These are phyloP conservation scores for Melastoma candidum DNA, from an alignment of 441 rosid species.

Conservation along the genomic window DNA sequence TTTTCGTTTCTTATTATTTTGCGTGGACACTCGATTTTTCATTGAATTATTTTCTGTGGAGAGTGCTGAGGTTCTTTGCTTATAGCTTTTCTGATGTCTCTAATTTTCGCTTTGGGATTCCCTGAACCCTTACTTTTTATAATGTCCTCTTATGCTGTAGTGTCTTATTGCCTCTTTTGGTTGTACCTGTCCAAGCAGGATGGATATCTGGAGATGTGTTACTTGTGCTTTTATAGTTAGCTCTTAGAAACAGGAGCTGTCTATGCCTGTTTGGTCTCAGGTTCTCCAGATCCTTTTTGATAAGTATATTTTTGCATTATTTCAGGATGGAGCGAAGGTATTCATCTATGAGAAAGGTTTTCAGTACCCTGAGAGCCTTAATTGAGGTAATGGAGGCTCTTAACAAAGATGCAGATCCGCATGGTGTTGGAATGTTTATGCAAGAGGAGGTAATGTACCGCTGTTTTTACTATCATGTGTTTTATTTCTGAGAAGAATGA, in stretches of 20 bases:
- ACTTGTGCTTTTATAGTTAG: no score
- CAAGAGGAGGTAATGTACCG: slow-evolving; percentile 64
- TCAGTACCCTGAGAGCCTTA: slow-evolving; percentile 83
- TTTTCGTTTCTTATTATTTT: no score
- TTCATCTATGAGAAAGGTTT: slow-evolving; percentile 70
- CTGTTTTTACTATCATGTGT: slow-evolving; percentile 17
- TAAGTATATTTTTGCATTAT: background rate
- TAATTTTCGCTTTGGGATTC: no score
- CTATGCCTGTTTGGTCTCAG: background rate
- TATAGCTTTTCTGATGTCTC: no score
- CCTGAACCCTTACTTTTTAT: no score
- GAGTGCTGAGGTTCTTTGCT: no score
- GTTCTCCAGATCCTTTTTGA: background rate
- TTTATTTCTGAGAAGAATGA: background rate
- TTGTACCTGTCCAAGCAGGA: no score
- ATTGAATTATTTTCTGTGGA: no score
- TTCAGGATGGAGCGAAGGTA: slow-evolving; percentile 31
- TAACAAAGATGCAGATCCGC: slow-evolving; percentile 84
- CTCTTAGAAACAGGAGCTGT: background rate
- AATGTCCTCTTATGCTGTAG: no score
- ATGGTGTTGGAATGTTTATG: slow-evolving; percentile 79
- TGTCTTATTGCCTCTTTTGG: no score
- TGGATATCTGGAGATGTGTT: no score
- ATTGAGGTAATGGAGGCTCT: slow-evolving; percentile 89
- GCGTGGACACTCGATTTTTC: no score